A percentile compares a stretch with the other conserved stretches of the same genome.
Evolutionary conservation across 345 rosid genomes (phyloP).

Genomic region (Citrus mangshanensis): DNA sequence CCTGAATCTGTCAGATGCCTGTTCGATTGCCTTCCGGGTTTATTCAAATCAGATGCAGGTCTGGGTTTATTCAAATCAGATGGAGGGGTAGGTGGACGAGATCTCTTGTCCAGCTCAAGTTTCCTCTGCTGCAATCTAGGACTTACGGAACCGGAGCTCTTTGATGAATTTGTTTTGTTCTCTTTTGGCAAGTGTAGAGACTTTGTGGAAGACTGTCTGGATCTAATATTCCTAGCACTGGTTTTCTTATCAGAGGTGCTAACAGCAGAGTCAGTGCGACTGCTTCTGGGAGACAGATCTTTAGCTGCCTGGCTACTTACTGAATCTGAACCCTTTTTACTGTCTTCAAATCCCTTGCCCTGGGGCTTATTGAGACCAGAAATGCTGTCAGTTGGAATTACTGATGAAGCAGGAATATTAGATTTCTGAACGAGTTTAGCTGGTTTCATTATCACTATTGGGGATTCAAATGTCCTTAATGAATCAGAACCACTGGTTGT

Average conservation of each 20-base stretch:
- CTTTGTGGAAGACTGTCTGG: conserved; percentile 42
- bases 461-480: conserved; percentile 61
- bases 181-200: conserved; percentile 50
- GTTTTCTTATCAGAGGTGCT: conserved; percentile 52
- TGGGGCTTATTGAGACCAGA: conserved; percentile 42
- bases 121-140: conserved; percentile 83
- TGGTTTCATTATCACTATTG: conserved; percentile 96
- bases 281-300: conserved; percentile 45
- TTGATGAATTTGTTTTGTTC: conserved; percentile 31
- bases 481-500: conserved; percentile 34
- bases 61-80: conserved; percentile 61
- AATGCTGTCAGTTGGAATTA: conserved; percentile 51
- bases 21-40: conserved; percentile 50
- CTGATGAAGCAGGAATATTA: conserved; percentile 50
- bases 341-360: conserved; percentile 34
- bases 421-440: conserved; percentile 73
- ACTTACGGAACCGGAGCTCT: conserved; percentile 67
- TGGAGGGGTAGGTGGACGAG: conserved; percentile 86
- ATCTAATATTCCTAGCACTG: conserved; percentile 34
- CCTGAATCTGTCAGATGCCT: conserved; percentile 40
- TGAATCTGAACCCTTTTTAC: conserved; percentile 27
- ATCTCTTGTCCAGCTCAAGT: conserved; percentile 60
- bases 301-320: conserved; percentile 34
- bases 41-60: conserved; percentile 67
- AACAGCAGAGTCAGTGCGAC: conserved; percentile 30